These are phyloP conservation scores for Rhizopus arrhizus DNA, from an alignment of 371 early-diverging fungal genomes.

Conservation along the genomic window DNA sequence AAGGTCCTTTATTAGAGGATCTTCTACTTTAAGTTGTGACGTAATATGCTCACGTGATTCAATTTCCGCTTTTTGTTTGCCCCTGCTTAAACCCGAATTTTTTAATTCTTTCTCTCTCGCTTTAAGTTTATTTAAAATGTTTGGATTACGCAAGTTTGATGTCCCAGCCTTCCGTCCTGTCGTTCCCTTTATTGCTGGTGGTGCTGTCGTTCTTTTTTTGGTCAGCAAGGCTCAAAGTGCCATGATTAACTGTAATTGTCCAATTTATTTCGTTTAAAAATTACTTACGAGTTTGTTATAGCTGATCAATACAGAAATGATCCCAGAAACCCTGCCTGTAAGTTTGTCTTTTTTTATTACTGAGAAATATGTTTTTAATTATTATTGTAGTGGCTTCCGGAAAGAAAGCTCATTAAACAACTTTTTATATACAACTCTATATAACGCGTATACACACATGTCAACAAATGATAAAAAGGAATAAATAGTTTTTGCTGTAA, in stretches of 20 bases:
- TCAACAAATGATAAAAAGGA: background rate
- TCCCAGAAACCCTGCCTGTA: conserved; percentile 64
- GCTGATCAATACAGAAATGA: conserved; percentile 58
- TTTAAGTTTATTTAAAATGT: conserved; percentile 28
- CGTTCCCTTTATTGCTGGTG: conserved; percentile 54
- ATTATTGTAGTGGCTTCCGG: conserved; percentile 48
- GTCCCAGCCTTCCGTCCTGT: conserved; percentile 52
- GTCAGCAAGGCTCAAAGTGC: conserved; percentile 53
- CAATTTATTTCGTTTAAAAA: conserved; percentile 1
- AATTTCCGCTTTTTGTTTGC: background rate
- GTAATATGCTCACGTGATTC: no score
- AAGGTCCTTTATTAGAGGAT: no score
- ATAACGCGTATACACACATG: background rate
- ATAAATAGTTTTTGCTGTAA: background rate
- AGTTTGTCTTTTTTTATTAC: conserved; percentile 17
- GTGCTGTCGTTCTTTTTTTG: conserved; percentile 47
- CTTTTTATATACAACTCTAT: background rate
- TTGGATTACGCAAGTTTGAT: conserved; percentile 58
- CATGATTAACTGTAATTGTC: conserved; percentile 52
- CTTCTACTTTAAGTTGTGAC: no score
- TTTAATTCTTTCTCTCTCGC: background rate
- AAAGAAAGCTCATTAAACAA: conserved; percentile 56
- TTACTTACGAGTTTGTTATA: conserved; percentile 11
- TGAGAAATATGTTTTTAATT: conserved; percentile 7
- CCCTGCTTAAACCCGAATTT: background rate